Base-by-base conservation (phyloP, 1,139 yeast genomes). In the Pichia sp. region DNA sequence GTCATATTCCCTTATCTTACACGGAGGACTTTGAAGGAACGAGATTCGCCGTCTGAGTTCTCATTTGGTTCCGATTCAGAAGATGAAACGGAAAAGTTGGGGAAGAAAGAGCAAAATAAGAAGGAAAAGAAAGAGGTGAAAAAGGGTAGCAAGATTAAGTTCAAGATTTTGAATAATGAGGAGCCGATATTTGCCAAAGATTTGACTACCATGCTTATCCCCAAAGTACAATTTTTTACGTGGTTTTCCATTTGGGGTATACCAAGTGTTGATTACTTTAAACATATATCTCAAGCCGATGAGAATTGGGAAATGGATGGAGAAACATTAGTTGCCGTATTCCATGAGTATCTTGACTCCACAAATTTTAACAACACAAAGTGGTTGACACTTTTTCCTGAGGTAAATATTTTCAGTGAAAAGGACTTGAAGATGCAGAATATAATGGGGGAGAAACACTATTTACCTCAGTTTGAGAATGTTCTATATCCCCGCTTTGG, bases 321-420 rank as follows among this genome's bases (percentile, higher is more conserved):
- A 4, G 50, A 50, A 18, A 63, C 67, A 1, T 35, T 51, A 22
- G 43, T 45, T 3, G 37, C 44, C 2, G 42, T 46, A 1, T 54
- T 53, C 40, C 50, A 48, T 11, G 32, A 38, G 6, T 37, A 37
- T 15, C 26, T 52, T 4, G 46, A 42, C 5, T 29, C 41, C 3
- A 33, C 44, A 8, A 30, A 41, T 1, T 41, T 38, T 3, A 69
- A 69, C 10, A 69, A 69, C 10, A 33, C 37, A 5, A 46, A 52
- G 45, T 77, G 84, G 84, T 48, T 77, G 5, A 69, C 72, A 2
- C 44, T 78, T 9, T 81, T 81, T 42, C 91, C 93, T 0, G 93
- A 82, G 53, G 88, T 80, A 3, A 82, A 81, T 50, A 72, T 80
- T 4, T 69, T 73, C 58, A 71, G 77, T 0, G 57, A 64, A 5